Percentiles rank a stretch among this genome's conserved stretches.
Conservation (phyloP, 1,139 yeast genomes). For the Komagataea norvegica region DNA sequence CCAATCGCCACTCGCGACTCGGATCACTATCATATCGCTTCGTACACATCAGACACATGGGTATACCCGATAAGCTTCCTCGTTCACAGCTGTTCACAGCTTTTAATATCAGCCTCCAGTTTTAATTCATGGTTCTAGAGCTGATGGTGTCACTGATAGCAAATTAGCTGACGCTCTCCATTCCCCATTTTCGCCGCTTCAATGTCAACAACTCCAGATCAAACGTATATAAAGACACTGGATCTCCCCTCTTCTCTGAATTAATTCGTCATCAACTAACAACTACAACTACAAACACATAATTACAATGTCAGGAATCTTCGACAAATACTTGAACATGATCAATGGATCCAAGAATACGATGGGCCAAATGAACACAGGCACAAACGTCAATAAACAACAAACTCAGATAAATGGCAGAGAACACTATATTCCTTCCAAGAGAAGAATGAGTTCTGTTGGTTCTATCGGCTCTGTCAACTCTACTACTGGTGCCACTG, state of each 20-base stretch:
- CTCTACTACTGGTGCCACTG: constrained; percentile 10
- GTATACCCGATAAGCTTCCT: too few relatives aligned
- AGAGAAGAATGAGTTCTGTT: constrained; percentile 20
- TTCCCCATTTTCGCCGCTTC: too few relatives aligned
- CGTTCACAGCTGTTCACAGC: too few relatives aligned
- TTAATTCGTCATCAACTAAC: not conserved
- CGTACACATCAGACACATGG: too few relatives aligned
- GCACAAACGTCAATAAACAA: constrained; percentile 17
- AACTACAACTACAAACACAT: not conserved
- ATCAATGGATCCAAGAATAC: constrained; percentile 19
- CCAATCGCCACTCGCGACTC: too few relatives aligned
- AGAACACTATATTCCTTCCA: constrained; percentile 19
- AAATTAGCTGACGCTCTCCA: too few relatives aligned
- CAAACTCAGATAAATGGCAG: constrained; percentile 15
- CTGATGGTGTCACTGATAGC: too few relatives aligned
- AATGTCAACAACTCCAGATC: too few relatives aligned
- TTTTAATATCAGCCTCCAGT: too few relatives aligned
- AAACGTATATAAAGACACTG: not conserved
- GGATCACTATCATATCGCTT: too few relatives aligned
- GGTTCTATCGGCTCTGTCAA: constrained; percentile 9
- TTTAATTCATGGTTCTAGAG: too few relatives aligned
- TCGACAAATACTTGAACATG: constrained; percentile 24
- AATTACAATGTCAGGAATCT: constrained; percentile 26
- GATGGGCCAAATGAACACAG: constrained; percentile 18
- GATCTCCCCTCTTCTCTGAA: not conserved